These are phyloP conservation scores for Dactylellina haptotyla DNA, from an alignment of 2,329 filamentous ascomycete genomes.

Conservation along the genomic window DNA sequence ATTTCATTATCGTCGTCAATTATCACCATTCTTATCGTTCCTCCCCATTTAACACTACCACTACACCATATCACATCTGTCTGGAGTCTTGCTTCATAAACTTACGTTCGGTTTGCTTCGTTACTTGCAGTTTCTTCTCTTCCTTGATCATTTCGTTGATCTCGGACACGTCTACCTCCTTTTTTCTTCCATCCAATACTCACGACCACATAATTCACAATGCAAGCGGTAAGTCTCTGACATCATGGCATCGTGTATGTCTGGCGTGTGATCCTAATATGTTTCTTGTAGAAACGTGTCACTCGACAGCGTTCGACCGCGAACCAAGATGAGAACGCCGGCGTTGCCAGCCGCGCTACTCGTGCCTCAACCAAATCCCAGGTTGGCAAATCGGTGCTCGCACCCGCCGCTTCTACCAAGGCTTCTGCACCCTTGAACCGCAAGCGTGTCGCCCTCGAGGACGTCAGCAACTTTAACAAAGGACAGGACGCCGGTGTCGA, in stretches of 20 bases:
- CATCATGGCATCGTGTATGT: neutral
- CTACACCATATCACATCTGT: neutral
- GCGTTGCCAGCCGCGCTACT: constrained; percentile 50
- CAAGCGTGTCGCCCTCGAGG: constrained; percentile 86
- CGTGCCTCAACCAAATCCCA: constrained; percentile 45
- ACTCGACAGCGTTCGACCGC: constrained; percentile 43
- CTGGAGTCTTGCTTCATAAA: neutral
- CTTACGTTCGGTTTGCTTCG: constrained; percentile 13
- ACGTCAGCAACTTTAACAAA: constrained; percentile 95
- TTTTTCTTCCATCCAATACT: neutral
- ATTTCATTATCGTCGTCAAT: neutral
- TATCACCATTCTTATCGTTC: neutral
- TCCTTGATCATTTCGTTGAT: constrained; percentile 50
- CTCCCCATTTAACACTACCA: neutral
- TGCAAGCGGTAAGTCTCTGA: constrained; percentile 50
- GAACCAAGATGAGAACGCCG: constrained; percentile 53
- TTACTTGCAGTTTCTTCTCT: constrained; percentile 3
- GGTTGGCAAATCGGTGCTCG: constrained; percentile 23
- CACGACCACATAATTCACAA: constrained; percentile 26
- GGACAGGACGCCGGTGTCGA: constrained; percentile 70
- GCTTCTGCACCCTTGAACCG: constrained; percentile 68
- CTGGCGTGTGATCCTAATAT: neutral
- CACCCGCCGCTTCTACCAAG: constrained; percentile 63
- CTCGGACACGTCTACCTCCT: constrained; percentile 23
- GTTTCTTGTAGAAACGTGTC: constrained; percentile 46